These are phyloP conservation scores for Falciphora oryzae DNA, from an alignment of 2,329 filamentous ascomycete genomes.

Conservation along the genomic window DNA sequence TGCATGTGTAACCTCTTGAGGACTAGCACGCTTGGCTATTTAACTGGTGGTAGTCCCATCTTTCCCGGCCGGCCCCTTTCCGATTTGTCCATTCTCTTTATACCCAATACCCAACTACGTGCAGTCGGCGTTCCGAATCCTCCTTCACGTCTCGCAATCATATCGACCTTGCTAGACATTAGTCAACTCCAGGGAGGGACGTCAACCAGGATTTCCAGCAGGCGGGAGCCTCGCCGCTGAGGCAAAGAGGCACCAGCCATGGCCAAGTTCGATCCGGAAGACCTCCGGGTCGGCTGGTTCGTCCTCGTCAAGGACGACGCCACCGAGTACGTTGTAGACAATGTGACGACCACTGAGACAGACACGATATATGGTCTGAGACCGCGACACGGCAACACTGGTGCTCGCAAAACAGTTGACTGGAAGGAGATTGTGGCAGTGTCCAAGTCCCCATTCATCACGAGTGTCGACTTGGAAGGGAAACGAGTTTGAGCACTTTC, in stretches of 20 bases:
- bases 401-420: background rate
- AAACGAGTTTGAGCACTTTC: background rate
- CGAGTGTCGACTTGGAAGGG: background rate
- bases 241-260: background rate
- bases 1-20: background rate
- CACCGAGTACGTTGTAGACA: background rate
- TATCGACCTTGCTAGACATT: no score
- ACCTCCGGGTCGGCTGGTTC: conserved; percentile 3
- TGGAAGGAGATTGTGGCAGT: conserved; percentile 1
- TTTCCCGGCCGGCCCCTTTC: background rate
- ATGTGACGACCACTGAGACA: background rate
- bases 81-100: background rate
- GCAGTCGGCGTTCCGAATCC: no score
- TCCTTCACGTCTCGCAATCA: no score
- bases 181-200: no score
- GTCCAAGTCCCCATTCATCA: background rate
- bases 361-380: background rate
- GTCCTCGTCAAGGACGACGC: conserved; percentile 1
- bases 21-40: background rate
- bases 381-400: background rate
- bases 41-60: background rate
- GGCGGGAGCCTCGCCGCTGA: no score
- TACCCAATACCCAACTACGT: no score
- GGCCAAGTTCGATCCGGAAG: background rate
- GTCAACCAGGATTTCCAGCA: no score